Evolutionary conservation across 2,329 filamentous ascomycete species (phyloP).

Genomic region (Epichloe hybrida): DNA sequence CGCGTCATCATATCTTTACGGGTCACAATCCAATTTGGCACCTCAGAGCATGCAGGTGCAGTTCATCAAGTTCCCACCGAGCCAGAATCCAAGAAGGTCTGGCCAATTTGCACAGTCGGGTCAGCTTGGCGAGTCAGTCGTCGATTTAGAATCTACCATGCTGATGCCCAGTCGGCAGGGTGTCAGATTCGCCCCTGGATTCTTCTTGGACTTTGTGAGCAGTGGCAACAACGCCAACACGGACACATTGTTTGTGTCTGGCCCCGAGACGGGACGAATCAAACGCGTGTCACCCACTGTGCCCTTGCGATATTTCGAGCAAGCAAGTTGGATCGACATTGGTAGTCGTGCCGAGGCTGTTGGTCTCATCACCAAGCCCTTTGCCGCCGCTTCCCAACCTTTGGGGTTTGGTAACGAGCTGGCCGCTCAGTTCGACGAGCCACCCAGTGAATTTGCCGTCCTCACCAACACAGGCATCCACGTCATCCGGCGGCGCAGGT

Average conservation of each 20-base stretch:
- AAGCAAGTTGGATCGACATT: constrained; percentile 66
- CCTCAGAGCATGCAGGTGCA: constrained; percentile 97
- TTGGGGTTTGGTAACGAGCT: constrained; percentile 88
- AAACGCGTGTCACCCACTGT: constrained; percentile 40
- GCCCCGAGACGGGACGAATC: constrained; percentile 81
- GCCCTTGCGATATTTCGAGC: constrained; percentile 56
- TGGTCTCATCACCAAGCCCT: constrained; percentile 60
- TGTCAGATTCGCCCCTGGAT: constrained; percentile 66
- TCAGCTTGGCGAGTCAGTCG: constrained; percentile 22
- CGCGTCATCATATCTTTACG: constrained; percentile 52
- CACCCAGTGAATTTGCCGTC: constrained; percentile 72
- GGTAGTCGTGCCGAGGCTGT: constrained; percentile 64
- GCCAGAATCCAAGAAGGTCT: constrained; percentile 16
- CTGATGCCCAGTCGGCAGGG: constrained; percentile 38
- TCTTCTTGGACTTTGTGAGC: constrained; percentile 74
- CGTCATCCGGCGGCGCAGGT: constrained; percentile 64
- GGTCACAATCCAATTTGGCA: constrained; percentile 45
- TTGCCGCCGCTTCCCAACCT: constrained; percentile 53
- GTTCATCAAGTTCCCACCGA: constrained; percentile 86
- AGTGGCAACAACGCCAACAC: constrained; percentile 46
- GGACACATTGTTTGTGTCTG: constrained; percentile 68
- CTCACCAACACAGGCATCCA: constrained; percentile 87
- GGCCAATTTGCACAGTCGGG: constrained; percentile 11
- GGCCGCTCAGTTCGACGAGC: constrained; percentile 84
- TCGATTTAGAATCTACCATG: constrained; percentile 35